phyloP scores from a whole-genome alignment of 2,329 filamentous ascomycete species.

The Colletotrichum sp. region DNA sequence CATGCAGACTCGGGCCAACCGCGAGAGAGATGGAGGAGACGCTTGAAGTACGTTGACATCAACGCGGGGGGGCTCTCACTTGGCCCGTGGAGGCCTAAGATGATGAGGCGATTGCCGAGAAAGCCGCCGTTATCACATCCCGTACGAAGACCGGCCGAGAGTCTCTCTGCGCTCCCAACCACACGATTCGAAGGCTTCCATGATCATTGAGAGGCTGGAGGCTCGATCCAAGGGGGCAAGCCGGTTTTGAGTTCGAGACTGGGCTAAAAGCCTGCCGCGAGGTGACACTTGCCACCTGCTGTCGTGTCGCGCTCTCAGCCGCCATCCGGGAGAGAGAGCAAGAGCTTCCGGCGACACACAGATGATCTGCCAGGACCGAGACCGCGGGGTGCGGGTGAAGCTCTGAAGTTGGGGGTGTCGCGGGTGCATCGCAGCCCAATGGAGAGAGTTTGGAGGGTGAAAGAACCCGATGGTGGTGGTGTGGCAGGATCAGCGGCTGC shows the following conservation, averaged over 20 bases:
- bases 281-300: slow-evolving; percentile 11
- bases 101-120: background rate
- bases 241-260: background rate
- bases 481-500: slow-evolving; percentile 19
- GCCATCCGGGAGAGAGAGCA: background rate
- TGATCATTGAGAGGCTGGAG: background rate
- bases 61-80: background rate
- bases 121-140: background rate
- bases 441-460: background rate
- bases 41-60: background rate
- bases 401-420: background rate
- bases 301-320: slow-evolving; percentile 13
- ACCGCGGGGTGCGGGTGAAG: background rate
- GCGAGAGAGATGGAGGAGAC: background rate
- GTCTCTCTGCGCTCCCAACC: background rate
- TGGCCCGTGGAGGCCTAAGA: background rate
- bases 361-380: background rate
- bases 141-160: background rate
- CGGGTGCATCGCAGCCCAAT: slow-evolving; percentile 19
- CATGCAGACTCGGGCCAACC: background rate
- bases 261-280: background rate
- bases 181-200: background rate
- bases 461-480: slow-evolving; percentile 10
- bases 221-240: background rate
- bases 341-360: background rate